Conservation (phyloP, 441 rosid species). For the Populus hybrid region DNA sequence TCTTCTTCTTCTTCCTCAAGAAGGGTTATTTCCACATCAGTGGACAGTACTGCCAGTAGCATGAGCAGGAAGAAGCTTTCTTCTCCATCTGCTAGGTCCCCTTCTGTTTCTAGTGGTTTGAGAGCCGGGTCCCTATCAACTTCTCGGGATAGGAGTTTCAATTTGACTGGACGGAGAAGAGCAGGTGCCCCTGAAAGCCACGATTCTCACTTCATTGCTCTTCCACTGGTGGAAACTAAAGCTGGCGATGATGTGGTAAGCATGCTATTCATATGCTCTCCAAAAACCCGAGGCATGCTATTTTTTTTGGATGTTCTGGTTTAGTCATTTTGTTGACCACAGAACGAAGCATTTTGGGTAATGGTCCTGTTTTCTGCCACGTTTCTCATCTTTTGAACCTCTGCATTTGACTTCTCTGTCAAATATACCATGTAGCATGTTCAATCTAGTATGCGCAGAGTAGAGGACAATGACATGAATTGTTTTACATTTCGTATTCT, state of each 20-base stretch:
- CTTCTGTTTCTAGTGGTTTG: constrained; percentile 67
- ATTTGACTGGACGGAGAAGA: constrained; percentile 65
- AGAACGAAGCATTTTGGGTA: no score
- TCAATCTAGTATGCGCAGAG: no score
- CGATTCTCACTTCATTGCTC: constrained; percentile 76
- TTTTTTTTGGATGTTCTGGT: no score
- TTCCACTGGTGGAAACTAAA: constrained; percentile 93
- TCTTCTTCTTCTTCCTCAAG: constrained; percentile 37
- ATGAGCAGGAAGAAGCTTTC: constrained; percentile 55
- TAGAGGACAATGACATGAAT: no score
- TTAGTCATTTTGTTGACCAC: no score
- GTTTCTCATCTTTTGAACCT: no score
- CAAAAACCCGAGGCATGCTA: no score
- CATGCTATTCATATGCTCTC: background rate
- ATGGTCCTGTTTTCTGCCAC: no score
- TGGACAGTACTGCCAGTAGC: constrained; percentile 65
- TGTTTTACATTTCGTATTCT: no score
- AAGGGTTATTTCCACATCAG: constrained; percentile 54
- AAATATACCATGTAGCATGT: no score
- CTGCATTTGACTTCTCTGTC: no score
- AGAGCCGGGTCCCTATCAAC: constrained; percentile 62
- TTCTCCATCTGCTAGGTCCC: constrained; percentile 65
- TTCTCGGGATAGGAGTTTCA: constrained; percentile 65
- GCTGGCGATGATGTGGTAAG: constrained; percentile 96
- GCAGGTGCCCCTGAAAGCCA: constrained; percentile 62